Evolutionary conservation across 2,329 filamentous ascomycete genomes (phyloP).

Genomic region (Trichoderma brevicompactum): DNA sequence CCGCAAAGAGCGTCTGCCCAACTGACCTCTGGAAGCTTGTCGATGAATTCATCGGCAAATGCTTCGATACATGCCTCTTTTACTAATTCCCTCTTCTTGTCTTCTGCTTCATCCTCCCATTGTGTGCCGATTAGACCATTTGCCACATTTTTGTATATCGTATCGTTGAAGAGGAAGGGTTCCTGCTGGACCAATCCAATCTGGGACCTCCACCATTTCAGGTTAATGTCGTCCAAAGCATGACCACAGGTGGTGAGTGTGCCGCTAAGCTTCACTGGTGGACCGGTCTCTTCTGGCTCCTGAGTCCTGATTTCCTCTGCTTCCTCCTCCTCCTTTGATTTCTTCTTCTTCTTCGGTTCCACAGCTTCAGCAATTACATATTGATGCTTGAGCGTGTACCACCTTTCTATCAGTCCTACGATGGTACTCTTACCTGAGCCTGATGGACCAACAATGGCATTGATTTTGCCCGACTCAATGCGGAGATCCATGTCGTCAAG

Average conservation of each 20-base stretch:
- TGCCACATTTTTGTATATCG: conserved; percentile 65
- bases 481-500: conserved; percentile 62
- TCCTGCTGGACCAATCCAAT: conserved; percentile 72
- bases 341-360: conserved; percentile 51
- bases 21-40: conserved; percentile 60
- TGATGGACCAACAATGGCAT: conserved; percentile 74
- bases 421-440: conserved; percentile 77
- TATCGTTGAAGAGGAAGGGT: conserved; percentile 69
- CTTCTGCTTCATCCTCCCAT: conserved; percentile 57
- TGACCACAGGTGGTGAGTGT: conserved; percentile 58
- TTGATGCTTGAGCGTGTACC: conserved; percentile 67
- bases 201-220: conserved; percentile 66
- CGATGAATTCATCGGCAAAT: conserved; percentile 72
- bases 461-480: conserved; percentile 68
- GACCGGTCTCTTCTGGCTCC: conserved; percentile 46
- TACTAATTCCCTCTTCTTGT: conserved; percentile 63
- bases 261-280: conserved; percentile 51
- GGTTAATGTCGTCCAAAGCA: conserved; percentile 60
- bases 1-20: neutral
- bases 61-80: conserved; percentile 67
- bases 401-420: conserved; percentile 70
- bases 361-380: conserved; percentile 56
- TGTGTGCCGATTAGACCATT: conserved; percentile 60
- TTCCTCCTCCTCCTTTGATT: conserved; percentile 39
- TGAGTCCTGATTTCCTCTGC: conserved; percentile 37